Percentiles rank a stretch among this genome's conserved stretches.
Conservation (phyloP, 331 rosid genomes). For the Phaseolus coccineus region DNA sequence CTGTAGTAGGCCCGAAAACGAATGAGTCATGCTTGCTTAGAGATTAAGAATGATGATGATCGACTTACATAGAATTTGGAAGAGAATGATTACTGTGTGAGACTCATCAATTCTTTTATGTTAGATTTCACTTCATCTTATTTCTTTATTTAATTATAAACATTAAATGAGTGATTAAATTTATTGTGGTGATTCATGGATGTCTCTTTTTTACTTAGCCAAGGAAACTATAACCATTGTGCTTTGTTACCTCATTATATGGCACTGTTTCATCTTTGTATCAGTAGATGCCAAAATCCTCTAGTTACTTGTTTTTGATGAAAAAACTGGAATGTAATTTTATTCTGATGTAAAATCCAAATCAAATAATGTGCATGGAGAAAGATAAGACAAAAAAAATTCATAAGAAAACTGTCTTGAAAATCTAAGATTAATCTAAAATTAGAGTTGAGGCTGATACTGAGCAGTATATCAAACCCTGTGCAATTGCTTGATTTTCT, state of each 20-base stretch:
- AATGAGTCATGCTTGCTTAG: not conserved
- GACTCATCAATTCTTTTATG: not conserved
- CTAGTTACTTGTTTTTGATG: not conserved
- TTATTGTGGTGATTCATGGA: not conserved
- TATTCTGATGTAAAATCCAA: not conserved
- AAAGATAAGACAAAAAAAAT: not conserved
- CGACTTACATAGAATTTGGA: not conserved
- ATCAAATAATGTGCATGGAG: not conserved
- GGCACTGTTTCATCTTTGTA: not conserved
- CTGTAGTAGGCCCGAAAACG: conserved; percentile 6
- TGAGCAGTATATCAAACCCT: not conserved
- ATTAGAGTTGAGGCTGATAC: conserved; percentile 16
- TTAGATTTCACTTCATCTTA: not conserved
- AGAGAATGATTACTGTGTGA: conserved; percentile 1
- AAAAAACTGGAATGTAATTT: not conserved
- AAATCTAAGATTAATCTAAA: not conserved
- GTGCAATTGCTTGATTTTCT: conserved; percentile 12
- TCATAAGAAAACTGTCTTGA: not conserved
- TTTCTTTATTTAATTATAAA: not conserved
- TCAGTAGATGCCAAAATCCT: not conserved
- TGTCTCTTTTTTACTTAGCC: not conserved
- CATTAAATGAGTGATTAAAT: not conserved
- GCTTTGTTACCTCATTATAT: not conserved
- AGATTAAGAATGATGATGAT: conserved; percentile 26
- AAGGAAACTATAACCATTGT: not conserved